Conservation (phyloP, 768 basidiomycete genomes). For the Suillus tomentosus region DNA sequence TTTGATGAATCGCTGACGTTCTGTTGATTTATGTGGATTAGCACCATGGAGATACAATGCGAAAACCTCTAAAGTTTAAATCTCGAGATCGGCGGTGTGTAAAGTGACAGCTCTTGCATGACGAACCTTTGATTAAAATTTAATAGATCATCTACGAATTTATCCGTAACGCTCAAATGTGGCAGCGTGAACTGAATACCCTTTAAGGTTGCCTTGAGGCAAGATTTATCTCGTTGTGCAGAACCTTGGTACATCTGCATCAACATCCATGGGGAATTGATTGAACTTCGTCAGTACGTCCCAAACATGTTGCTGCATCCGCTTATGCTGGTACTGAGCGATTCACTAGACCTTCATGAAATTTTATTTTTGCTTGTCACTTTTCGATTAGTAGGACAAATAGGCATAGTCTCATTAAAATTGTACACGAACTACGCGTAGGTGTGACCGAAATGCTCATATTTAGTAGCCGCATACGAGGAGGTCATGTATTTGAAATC, state of each 20-base stretch:
- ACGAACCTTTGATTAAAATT: too few relatives aligned
- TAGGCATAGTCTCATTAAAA: neutral
- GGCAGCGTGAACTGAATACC: conserved; percentile 64
- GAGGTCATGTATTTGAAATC: neutral
- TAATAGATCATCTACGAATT: conserved; percentile 37
- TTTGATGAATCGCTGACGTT: too few relatives aligned
- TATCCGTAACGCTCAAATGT: conserved; percentile 68
- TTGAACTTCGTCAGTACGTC: conserved; percentile 65
- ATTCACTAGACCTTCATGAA: neutral
- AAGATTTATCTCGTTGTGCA: conserved; percentile 48
- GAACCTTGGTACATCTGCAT: conserved; percentile 46
- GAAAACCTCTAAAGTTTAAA: too few relatives aligned
- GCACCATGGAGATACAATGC: too few relatives aligned
- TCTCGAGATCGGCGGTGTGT: too few relatives aligned
- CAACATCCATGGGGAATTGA: conserved; percentile 48
- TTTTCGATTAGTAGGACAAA: neutral
- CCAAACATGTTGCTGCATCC: conserved; percentile 22
- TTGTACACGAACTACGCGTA: neutral
- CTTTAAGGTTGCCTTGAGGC: too few relatives aligned
- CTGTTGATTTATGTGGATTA: too few relatives aligned
- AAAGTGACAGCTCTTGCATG: too few relatives aligned
- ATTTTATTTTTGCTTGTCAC: neutral
- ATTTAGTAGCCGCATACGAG: neutral
- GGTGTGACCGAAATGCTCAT: neutral
- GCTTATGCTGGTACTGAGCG: conserved; percentile 48